Evolutionary conservation across 202 grass and related monocot genomes (phyloP).

Genomic region (Carex sylvatica): DNA sequence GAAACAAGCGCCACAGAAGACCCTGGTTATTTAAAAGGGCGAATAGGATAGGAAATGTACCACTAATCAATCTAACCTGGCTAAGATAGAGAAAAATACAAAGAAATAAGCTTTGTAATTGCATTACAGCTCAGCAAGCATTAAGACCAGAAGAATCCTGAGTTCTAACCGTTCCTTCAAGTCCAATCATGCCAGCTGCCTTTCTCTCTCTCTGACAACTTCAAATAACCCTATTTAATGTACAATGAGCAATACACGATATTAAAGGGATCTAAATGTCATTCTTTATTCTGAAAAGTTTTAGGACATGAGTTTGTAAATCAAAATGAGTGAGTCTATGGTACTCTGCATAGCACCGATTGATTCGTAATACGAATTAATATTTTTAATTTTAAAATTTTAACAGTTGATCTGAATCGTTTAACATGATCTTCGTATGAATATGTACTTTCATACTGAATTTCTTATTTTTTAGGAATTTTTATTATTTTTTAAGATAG

Average conservation of each 20-base stretch:
- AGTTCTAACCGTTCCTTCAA: background rate
- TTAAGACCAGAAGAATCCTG: background rate
- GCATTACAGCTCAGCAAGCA: constrained; percentile 29
- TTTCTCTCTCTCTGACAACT: background rate
- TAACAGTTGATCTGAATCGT: no score
- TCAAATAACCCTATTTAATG: background rate
- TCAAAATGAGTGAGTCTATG: no score
- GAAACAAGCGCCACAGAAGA: background rate
- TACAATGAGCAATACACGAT: background rate
- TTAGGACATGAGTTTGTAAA: background rate
- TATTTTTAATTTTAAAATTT: no score
- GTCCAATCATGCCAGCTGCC: constrained; percentile 25
- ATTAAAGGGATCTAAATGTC: background rate
- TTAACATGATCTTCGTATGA: no score
- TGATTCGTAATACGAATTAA: no score
- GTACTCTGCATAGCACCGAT: no score
- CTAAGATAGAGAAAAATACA: background rate
- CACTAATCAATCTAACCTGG: background rate
- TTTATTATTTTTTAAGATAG: no score
- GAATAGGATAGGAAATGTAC: background rate
- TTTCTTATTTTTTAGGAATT: no score
- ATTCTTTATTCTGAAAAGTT: background rate
- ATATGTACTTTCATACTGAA: no score
- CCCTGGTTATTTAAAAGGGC: background rate
- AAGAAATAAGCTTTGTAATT: constrained; percentile 11